Evolutionary conservation across 208 protist species (phyloP).

Genomic region (Porcisia hertigi): DNA sequence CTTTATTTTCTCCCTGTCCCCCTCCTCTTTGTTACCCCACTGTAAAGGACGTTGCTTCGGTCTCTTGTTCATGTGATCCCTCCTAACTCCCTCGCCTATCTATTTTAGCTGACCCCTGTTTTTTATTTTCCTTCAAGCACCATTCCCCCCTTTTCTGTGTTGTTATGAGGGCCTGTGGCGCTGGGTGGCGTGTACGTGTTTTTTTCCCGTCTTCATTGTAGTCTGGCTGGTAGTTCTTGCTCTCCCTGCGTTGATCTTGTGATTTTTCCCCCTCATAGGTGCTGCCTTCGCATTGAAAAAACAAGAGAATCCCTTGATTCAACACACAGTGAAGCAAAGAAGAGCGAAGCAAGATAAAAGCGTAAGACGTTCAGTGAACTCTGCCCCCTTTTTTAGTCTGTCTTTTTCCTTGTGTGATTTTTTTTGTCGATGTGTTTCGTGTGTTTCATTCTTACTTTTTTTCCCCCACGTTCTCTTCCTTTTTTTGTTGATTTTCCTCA

Average conservation of each 20-base stretch:
- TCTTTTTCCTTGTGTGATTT: neutral
- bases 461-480: constrained; percentile 3
- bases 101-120: neutral
- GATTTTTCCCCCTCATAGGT: neutral
- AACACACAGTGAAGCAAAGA: neutral
- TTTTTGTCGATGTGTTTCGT: neutral
- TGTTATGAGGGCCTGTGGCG: neutral
- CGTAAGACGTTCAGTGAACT: neutral
- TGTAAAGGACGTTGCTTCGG: constrained; percentile 7
- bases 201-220: neutral
- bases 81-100: neutral
- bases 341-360: neutral
- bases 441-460: constrained; percentile 13
- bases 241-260: constrained; percentile 1
- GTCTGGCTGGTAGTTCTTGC: neutral
- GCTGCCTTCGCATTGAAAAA: neutral
- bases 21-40: too few species aligned
- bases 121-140: neutral
- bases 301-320: too few species aligned
- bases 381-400: neutral
- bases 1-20: neutral
- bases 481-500: neutral
- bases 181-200: neutral
- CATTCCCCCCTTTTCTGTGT: neutral
- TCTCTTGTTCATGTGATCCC: constrained; percentile 7